phyloP scores from a whole-genome alignment of 2,329 filamentous ascomycete genomes.

The Sordariomycetes sp. region DNA sequence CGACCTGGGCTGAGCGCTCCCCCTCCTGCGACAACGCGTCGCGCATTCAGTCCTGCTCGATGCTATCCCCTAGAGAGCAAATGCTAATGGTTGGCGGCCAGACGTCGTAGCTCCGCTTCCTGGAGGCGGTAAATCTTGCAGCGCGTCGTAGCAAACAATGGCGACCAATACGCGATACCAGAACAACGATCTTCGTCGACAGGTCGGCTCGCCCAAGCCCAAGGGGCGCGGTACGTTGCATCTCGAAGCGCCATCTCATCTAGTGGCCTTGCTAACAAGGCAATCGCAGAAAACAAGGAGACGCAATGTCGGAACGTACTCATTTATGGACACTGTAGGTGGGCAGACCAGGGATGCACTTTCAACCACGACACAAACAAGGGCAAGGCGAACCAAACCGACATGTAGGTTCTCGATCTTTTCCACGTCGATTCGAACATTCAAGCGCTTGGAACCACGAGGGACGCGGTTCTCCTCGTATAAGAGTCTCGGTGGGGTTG shows the following conservation, averaged over 20 bases:
- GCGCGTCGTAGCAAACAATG: slow-evolving; percentile 18
- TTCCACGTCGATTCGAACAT: too few species aligned
- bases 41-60: too few species aligned
- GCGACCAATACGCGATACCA: slow-evolving; percentile 36
- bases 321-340: slow-evolving; percentile 88
- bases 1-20: neutral
- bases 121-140: slow-evolving; percentile 19
- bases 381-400: slow-evolving; percentile 25
- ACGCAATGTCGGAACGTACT: slow-evolving; percentile 87
- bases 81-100: slow-evolving; percentile 14
- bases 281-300: slow-evolving; percentile 77
- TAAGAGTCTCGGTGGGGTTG: too few species aligned
- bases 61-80: too few species aligned
- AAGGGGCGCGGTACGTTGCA: slow-evolving; percentile 42
- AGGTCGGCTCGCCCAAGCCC: slow-evolving; percentile 46
- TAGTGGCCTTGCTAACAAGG: too few species aligned
- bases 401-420: slow-evolving; percentile 32
- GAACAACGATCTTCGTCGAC: slow-evolving; percentile 37
- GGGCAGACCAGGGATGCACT: slow-evolving; percentile 82
- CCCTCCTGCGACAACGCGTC: slow-evolving; percentile 2
- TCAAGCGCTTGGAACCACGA: neutral
- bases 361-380: slow-evolving; percentile 80
- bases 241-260: neutral
- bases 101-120: slow-evolving; percentile 33
- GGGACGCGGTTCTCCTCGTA: slow-evolving; percentile 1